Evolutionary conservation across 306 rosid species (phyloP), one percentile per base, ranked within the genome.

Genomic region (Macrotyloma uniflorum): DNA sequence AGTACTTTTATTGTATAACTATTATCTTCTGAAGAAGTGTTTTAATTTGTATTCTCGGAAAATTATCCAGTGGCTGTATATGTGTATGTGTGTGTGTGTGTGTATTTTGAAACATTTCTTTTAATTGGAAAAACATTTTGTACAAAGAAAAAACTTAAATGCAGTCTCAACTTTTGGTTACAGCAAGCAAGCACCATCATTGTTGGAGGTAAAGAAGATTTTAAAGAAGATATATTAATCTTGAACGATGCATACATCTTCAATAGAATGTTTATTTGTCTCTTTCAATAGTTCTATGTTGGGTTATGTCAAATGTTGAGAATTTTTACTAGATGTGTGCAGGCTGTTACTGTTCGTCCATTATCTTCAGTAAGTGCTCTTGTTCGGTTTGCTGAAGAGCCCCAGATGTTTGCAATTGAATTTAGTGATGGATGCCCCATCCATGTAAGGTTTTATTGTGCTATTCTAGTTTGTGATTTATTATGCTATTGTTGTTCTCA

Each of bases 281-380:
- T 50, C 49, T 61, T 65, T n/a, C 65, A 61, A 47, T 38, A 67
- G 53, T 72, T 69, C 59, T 72, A 18, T 79, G 36, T 32, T 19
- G 66, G 58, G 62, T 88, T 79, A 45, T 83, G 59, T 87, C 88
- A 88, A 86, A 76, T 83, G 83, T 89, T 86, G 87, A 88, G 87
- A 88, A 70, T 88, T 89, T 84, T 83, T 67, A 88, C 95, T 91
- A 88, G 98, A 93, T 88, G 89, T 84, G 36, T 91, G 95, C 99
- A 96, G 99, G 99, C 99, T 84, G 98, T 96, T 89, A 87, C 79
- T 79, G 98, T 96, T 82, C 99, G 91, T 90, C 99, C 97, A 72
- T 93, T 96, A 82, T 90, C 98, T 87, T 86, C 97, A 57, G 98
- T 93, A 80, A 85, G 88, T 58, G 84, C 98, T 35, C 99, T 96